Evolutionary conservation across 2,329 filamentous ascomycete species (phyloP), one percentile per base, ranked within the genome.

Genomic region (Botryosphaeria agaves): DNA sequence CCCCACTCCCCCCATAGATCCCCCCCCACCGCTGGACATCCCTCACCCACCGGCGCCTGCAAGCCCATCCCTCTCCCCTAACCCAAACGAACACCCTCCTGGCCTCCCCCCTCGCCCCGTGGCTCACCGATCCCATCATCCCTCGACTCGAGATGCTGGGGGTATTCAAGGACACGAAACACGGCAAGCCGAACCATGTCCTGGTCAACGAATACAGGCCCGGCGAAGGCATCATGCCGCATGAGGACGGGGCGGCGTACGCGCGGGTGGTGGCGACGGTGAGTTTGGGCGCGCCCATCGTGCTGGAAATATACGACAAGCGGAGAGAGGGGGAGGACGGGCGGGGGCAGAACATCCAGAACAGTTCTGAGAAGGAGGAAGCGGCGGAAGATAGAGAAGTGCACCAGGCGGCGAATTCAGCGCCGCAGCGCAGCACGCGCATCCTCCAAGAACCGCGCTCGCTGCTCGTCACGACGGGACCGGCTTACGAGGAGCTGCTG

Each of bases 151-250:
- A 56, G 14, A 38, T 44, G 2, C 43, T 66, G 0, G 54, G 53
- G 3, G 55, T 75, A 8, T 77, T 76, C 45, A 37, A 49, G 2
- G 48, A 61, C 14, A 81, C 84, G 30, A 80, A 81, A 4, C 85
- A 95, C 46, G 44, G 59, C 12, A 63, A 61, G 3, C 82, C 87
- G 3, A 98, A 95, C 44, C 89, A 95, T 55, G 82, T 92, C 27
- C 63, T 95, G 21, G 73, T 95, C 42, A 98, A 98, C 47, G 85
- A 94, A 51, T 98, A 95, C 51, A 64, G 66, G 1, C 72, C 81
- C 0, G 82, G 81, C 2, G 71, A 93, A 38, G 87, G 87, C n/a
- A 95, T 95, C 40, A 92, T 94, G 81, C 76, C 85, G 28, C 87
- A 95, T 51, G 89, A 94, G 62, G 87, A 98, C 51, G 89, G 87